Percentiles rank a stretch among this genome's conserved stretches.
Evolutionary conservation across 1,284 basidiomycete genomes (phyloP).

Genomic region (Cutaneotrichosporon sp.): DNA sequence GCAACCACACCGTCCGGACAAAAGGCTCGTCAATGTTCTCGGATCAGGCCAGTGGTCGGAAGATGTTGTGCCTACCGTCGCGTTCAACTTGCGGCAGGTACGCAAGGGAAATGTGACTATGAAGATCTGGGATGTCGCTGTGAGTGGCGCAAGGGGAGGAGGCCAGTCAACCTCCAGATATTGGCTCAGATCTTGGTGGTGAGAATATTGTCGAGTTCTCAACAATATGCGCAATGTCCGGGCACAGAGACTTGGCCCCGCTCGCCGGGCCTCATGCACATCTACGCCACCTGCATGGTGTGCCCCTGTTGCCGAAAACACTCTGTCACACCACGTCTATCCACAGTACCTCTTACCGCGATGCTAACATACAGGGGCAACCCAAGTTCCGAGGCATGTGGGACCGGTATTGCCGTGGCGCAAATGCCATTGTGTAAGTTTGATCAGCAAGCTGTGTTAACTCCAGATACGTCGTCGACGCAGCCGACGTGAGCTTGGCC

Average conservation of each 20-base stretch:
- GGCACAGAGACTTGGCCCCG: too few species aligned
- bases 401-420: conserved; percentile 93
- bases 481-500: conserved; percentile 63
- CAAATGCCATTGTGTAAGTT: conserved; percentile 86
- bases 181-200: too few species aligned
- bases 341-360: too few species aligned
- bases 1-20: background rate
- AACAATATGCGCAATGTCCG: too few species aligned
- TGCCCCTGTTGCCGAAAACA: too few species aligned
- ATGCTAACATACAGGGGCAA: conserved; percentile 58
- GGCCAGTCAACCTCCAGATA: background rate
- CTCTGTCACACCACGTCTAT: too few species aligned
- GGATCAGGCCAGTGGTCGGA: conserved; percentile 88
- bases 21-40: conserved; percentile 72
- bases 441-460: conserved; percentile 7
- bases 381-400: conserved; percentile 76
- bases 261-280: too few species aligned
- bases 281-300: too few species aligned
- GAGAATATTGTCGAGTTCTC: too few species aligned
- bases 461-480: conserved; percentile 82
- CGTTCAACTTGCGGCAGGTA: conserved; percentile 68
- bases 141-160: conserved; percentile 20
- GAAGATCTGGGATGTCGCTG: conserved; percentile 92
- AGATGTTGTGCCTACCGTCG: conserved; percentile 89
- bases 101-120: conserved; percentile 83